Evolutionary conservation across 805 yeast genomes (phyloP).

Genomic region (Lachancea lanzarotensis): DNA sequence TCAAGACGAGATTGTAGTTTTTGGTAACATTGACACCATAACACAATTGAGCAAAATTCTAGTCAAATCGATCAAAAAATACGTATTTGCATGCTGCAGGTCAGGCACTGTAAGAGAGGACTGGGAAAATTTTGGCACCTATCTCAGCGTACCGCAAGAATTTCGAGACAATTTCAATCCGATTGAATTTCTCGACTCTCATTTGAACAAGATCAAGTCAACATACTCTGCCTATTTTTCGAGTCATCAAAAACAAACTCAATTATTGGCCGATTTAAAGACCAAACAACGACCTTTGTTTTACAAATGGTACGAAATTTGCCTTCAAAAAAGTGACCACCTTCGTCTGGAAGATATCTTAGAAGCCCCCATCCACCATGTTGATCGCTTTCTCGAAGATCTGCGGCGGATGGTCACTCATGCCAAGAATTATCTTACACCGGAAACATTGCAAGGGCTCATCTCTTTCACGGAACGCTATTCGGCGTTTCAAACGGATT

Average conservation of each 20-base stretch:
- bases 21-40: conserved; percentile 40
- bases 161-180: conserved; percentile 4
- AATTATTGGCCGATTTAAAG: conserved; percentile 19
- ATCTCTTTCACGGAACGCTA: neutral
- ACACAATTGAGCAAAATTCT: conserved; percentile 34
- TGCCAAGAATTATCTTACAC: neutral
- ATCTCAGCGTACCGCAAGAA: neutral
- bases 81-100: neutral
- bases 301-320: conserved; percentile 33
- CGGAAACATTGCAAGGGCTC: neutral
- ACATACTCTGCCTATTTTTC: conserved; percentile 32
- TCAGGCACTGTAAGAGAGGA: neutral
- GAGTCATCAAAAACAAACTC: conserved; percentile 29
- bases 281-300: conserved; percentile 14
- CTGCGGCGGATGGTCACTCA: neutral
- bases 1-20: conserved; percentile 35
- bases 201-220: conserved; percentile 30
- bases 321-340: conserved; percentile 26
- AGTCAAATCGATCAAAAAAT: conserved; percentile 12
- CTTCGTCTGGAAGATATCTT: conserved; percentile 29
- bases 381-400: conserved; percentile 21
- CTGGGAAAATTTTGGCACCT: neutral
- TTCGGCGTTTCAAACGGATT: neutral
- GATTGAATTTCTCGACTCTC: conserved; percentile 20
- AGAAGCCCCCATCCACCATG: conserved; percentile 30